Conservation (phyloP, 305 asterid species). For the Salvia sclarea region DNA sequence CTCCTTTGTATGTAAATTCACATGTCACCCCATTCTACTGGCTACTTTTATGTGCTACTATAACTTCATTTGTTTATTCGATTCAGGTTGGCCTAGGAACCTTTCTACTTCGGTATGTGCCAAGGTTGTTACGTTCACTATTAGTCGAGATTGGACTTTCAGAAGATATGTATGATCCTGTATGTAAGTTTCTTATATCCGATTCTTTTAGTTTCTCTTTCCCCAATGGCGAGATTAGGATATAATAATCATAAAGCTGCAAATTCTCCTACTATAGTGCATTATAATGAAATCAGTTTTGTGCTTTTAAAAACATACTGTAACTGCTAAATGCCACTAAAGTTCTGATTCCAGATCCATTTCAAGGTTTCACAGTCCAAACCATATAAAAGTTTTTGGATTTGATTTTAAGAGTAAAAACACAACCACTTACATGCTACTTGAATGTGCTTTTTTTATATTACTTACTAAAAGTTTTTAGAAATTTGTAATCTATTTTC, state of each 20-base stretch:
- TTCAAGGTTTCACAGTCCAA: conserved; percentile 7
- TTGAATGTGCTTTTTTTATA: background rate
- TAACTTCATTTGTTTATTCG: conserved; percentile 26
- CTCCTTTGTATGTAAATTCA: conserved; percentile 61
- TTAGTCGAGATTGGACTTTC: conserved; percentile 74
- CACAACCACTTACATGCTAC: background rate
- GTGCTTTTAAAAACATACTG: background rate
- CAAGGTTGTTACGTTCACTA: conserved; percentile 52
- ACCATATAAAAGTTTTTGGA: background rate
- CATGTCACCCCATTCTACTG: conserved; percentile 11
- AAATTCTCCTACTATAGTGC: conserved; percentile 21
- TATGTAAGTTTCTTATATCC: conserved; percentile 73
- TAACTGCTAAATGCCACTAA: conserved; percentile 6
- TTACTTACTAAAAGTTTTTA: background rate
- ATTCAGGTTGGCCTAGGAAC: conserved; percentile 84
- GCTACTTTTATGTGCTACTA: conserved; percentile 8
- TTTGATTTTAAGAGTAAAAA: conserved; percentile 6
- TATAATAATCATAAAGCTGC: conserved; percentile 17
- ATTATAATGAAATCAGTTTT: background rate
- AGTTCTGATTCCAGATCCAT: conserved; percentile 9
- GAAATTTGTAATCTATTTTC: background rate
- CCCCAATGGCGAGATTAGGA: conserved; percentile 20
- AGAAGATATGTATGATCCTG: conserved; percentile 89
- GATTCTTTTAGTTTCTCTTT: conserved; percentile 30
- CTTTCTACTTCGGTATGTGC: conserved; percentile 63